These are phyloP conservation scores for Holtermanniella nyarrowii DNA, from an alignment of 768 basidiomycete genomes.

Conservation along the genomic window DNA sequence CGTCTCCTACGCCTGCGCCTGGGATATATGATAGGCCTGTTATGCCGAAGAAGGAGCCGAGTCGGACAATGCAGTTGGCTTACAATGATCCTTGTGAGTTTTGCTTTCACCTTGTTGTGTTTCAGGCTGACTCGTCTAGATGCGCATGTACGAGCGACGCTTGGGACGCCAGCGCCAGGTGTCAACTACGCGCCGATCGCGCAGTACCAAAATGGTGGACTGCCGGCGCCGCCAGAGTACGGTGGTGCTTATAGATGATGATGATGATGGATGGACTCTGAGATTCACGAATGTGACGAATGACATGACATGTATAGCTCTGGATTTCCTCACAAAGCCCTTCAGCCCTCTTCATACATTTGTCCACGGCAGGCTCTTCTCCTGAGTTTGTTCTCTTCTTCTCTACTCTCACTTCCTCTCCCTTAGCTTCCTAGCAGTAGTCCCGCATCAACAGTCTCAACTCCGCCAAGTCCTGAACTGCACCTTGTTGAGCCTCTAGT, in stretches of 20 bases:
- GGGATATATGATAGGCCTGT: conserved; percentile 41
- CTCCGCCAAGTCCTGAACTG: too few species aligned
- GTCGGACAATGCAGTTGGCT: conserved; percentile 78
- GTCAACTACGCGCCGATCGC: not conserved
- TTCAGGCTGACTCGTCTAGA: not conserved
- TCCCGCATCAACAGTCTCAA: too few species aligned
- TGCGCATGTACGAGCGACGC: not conserved
- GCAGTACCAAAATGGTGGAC: not conserved
- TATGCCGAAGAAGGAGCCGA: conserved; percentile 51
- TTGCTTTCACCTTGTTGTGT: not conserved
- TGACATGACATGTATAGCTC: too few species aligned
- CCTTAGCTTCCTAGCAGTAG: too few species aligned
- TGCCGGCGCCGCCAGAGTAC: not conserved
- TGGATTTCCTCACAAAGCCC: too few species aligned
- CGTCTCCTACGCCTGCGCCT: conserved; percentile 48
- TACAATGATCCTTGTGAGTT: conserved; percentile 35
- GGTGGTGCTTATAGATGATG: not conserved
- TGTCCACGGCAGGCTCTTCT: too few species aligned
- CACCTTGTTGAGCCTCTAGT: too few species aligned
- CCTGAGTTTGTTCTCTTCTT: too few species aligned
- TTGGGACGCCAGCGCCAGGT: not conserved
- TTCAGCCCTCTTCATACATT: too few species aligned
- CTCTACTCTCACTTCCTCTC: too few species aligned
- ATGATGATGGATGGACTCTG: not conserved
- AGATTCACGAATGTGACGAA: too few species aligned